Base-by-base conservation (phyloP, 169 alveolate genomes). In the Plasmodium reichenowi region DNA sequence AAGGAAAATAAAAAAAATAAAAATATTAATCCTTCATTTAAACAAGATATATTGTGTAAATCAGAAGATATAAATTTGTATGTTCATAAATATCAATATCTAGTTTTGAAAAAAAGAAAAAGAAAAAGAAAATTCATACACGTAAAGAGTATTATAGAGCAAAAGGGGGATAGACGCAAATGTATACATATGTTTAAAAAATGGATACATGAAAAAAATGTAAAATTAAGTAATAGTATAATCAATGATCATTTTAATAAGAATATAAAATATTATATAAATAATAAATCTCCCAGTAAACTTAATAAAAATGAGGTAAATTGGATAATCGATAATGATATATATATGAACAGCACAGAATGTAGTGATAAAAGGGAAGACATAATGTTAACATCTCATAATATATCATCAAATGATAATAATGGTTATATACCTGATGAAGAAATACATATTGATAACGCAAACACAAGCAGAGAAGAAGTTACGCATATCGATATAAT, bases 21-120 rank as follows among this genome's bases (percentile, higher is more conserved):
- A 52, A 56, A 26, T 73, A 17, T 54, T 1, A 47, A 56, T 9
- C 50, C 20, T 29, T 29, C 38, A 24, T 15, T n/a, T 24, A 60
- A 20, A 5, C 60, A 13, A 73, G 38, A 29, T 29, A 0, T 32
- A 29, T 73, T 32, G 20, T 47, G 12, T 47, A 58, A 73, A 32
- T 56, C 17, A 2, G 50, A 13, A 45, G 32, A 47, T 29, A 29
- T 29, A 29, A 29, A 29, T 29, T 29, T 54, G 72, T 9, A n/a
- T 5, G 43, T 29, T 58, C 59, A 29, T 7, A 74, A 74, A 60
- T 60, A 59, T 54, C 88, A 59, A 60, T 17, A 1, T 26, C n/a
- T 59, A 29, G 72, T 38, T 15, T 62, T 74, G 62, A 74, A 74
- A 22, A 74, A 74, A 74, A 60, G 52, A 74, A 64, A 66, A 74